Evolutionary conservation across 345 rosid genomes (phyloP).

Genomic region (Eucalyptus virginea): DNA sequence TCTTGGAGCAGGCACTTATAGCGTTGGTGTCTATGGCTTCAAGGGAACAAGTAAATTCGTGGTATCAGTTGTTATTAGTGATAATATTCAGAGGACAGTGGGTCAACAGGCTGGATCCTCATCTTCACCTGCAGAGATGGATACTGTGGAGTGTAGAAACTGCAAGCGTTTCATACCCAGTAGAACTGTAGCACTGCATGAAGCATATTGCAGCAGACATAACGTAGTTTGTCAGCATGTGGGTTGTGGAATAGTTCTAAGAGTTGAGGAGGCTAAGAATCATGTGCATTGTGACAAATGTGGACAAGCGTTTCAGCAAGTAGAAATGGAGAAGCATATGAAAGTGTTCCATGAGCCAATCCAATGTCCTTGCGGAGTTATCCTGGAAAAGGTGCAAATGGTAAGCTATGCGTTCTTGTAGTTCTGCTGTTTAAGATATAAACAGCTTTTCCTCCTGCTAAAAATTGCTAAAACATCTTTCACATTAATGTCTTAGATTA

Average conservation of each 20-base stretch:
- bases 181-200: conserved; percentile 73
- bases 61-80: conserved; percentile 37
- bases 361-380: conserved; percentile 67
- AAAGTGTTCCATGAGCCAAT: conserved; percentile 86
- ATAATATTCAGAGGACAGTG: conserved; percentile 22
- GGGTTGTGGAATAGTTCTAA: conserved; percentile 72
- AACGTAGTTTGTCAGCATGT: conserved; percentile 55
- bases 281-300: conserved; percentile 83
- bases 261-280: conserved; percentile 62
- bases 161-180: conserved; percentile 82
- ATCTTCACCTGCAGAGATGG: conserved; percentile 47
- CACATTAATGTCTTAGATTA: background rate
- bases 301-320: conserved; percentile 65
- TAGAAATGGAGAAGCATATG: conserved; percentile 88
- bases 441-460: background rate
- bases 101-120: conserved; percentile 47
- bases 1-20: conserved; percentile 59
- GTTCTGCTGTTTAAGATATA: background rate
- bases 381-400: conserved; percentile 84
- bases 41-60: conserved; percentile 58
- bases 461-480: background rate
- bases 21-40: conserved; percentile 78
- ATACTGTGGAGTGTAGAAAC: conserved; percentile 73
- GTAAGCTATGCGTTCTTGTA: conserved; percentile 15
- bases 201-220: conserved; percentile 81